Conservation (phyloP, 148 eudicot species). For the Vaccinium vitisidaea region DNA sequence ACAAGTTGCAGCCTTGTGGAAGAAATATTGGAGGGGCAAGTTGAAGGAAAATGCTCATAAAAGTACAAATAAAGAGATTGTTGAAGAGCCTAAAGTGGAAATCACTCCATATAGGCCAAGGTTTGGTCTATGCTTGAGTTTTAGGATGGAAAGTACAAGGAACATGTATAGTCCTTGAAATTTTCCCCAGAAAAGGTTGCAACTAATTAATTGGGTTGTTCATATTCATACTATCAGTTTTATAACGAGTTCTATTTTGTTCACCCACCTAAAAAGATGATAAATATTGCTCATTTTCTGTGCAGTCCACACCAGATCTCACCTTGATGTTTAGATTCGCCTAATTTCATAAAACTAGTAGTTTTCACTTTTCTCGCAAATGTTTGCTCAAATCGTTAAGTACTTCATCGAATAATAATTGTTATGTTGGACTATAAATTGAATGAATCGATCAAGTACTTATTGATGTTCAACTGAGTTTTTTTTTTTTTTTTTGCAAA, state of each 20-base stretch:
- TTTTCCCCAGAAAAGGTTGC: background rate
- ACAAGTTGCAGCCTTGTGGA: conserved; percentile 31
- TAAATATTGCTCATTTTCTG: background rate
- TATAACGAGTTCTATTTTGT: background rate
- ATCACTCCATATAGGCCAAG: conserved; percentile 40
- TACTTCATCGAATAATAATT: no score
- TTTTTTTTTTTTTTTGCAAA: no score
- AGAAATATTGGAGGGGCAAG: conserved; percentile 29
- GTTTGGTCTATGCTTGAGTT: conserved; percentile 35
- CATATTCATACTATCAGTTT: background rate
- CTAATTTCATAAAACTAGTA: background rate
- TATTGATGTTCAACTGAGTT: no score
- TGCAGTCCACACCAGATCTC: background rate
- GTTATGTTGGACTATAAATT: background rate
- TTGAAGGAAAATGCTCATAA: conserved; percentile 23
- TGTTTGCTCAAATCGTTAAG: background rate
- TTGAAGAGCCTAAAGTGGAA: conserved; percentile 35
- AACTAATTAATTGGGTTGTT: background rate
- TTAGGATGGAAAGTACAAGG: conserved; percentile 27
- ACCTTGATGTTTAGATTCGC: background rate
- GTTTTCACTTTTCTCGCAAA: background rate
- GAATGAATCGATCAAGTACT: no score
- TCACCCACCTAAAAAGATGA: background rate
- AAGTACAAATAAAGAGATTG: conserved; percentile 17
- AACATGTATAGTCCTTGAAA: background rate